Percentiles rank a stretch among this genome's conserved stretches.
phyloP scores from a whole-genome alignment of 1,139 yeast genomes.

The Yamadazyma membranifaciens region DNA sequence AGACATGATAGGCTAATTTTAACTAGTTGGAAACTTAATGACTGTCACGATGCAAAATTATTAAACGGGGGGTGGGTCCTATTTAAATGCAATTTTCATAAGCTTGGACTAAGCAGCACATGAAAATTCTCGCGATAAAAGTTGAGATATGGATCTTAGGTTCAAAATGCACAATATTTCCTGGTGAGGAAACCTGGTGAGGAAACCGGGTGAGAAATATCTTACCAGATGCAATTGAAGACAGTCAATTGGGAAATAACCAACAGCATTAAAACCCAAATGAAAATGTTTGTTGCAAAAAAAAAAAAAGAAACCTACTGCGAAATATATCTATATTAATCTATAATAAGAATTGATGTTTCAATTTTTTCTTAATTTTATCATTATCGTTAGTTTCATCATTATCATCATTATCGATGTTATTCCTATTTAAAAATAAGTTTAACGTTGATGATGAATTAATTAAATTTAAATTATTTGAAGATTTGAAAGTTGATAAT shows the following conservation, averaged over 20 bases:
- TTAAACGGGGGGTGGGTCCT: too few species aligned
- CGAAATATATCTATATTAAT: background rate
- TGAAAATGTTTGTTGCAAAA: background rate
- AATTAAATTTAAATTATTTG: constrained; percentile 12
- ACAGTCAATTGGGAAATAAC: too few species aligned
- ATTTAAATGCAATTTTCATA: too few species aligned
- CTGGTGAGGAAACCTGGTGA: too few species aligned
- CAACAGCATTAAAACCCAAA: too few species aligned
- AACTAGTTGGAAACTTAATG: background rate
- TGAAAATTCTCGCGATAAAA: too few species aligned
- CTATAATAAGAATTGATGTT: constrained; percentile 14
- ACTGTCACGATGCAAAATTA: background rate
- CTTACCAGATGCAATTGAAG: too few species aligned
- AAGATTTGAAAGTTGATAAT: constrained; percentile 15
- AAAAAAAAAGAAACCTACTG: background rate
- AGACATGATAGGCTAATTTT: constrained; percentile 5
- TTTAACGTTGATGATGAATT: constrained; percentile 16
- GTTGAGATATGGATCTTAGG: too few species aligned
- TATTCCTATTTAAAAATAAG: constrained; percentile 10
- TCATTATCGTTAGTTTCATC: constrained; percentile 8
- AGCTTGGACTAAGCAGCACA: too few species aligned
- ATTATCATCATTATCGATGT: constrained; percentile 6
- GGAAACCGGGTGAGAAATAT: too few species aligned
- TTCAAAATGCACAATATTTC: too few species aligned
- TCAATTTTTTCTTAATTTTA: constrained; percentile 10